Base-by-base conservation (phyloP, 495 filamentous ascomycete species). In the Rostrohypoxylon terebratum region DNA sequence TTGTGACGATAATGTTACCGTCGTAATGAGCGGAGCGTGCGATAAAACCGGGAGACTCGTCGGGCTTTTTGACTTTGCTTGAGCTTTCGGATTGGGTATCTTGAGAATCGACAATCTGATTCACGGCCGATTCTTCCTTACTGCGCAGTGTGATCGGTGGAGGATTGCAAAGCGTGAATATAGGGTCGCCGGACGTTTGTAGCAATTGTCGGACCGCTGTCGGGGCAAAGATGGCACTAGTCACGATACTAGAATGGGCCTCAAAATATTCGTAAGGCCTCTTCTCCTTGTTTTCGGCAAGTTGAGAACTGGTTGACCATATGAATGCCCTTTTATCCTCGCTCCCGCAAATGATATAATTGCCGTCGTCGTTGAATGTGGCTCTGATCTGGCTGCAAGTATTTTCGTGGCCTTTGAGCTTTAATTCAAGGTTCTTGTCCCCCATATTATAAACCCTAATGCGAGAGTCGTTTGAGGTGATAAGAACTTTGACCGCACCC, bases 111-210 rank as follows among this genome's bases (percentile, higher is more conserved):
- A 34, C 18, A 1, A 42, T 36, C 44, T 63, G 60, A 63, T 79
- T 82, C 1, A 83, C 83, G 10, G 85, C 83, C 7, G 77, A 78
- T 60, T 94, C 92, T 36, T 90, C 88, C n/a, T 90, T 84, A 66
- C 88, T 92, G 36, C 94, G 83, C 7, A 99, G 88, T 1, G 91
- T 94, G 8, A 99, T 88, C 0, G 94, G 95, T 8, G 95, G 95
- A 9, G 96, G 96, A 75, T 99, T 98, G 83, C 96, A 98, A 20
- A 98, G 87, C 75, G 98, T 94, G 78, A 93, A 99, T 33, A 99
- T 87, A 7, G 95, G 96, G 77, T 99, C 96, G 60, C 93, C 92
- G 8, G 94, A 96, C 34, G 86, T 83, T 14, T 90, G 89, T 0
- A 99, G 84, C 1, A 93, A 83, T 77, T 93, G 91, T 66, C 93